Percentiles rank a stretch among this genome's conserved stretches.
These are phyloP conservation scores for Exophiala viscosa DNA, from an alignment of 2,329 filamentous ascomycete genomes.

Conservation along the genomic window DNA sequence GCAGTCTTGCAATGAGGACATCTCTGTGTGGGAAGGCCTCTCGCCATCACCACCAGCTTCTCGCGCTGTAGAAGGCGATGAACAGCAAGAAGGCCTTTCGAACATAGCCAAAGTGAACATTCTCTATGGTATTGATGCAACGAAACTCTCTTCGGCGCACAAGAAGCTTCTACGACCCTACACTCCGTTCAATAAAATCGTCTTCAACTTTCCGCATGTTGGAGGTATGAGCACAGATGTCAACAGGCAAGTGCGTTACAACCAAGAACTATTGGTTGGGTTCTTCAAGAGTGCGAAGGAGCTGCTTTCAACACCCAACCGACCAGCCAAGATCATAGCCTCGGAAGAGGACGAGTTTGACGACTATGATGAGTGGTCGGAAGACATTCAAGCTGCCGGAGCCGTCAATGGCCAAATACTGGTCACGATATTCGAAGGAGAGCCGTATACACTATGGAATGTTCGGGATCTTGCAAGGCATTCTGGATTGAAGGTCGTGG, in stretches of 20 bases:
- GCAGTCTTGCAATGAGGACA: conserved; percentile 2
- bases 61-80: background rate
- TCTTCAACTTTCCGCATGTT: conserved; percentile 97
- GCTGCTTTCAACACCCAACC: conserved; percentile 29
- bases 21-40: conserved; percentile 26
- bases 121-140: conserved; percentile 43
- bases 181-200: conserved; percentile 66
- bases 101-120: conserved; percentile 30
- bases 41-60: conserved; percentile 17
- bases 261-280: conserved; percentile 60
- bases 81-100: conserved; percentile 2
- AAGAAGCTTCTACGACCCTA: conserved; percentile 23
- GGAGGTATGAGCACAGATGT: conserved; percentile 89
- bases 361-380: conserved; percentile 26
- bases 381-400: conserved; percentile 19
- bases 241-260: conserved; percentile 88
- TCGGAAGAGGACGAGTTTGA: conserved; percentile 22
- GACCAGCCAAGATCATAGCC: conserved; percentile 1
- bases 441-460: conserved; percentile 96
- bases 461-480: conserved; percentile 81
- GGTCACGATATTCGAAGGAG: conserved; percentile 85
- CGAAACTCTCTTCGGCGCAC: conserved; percentile 37
- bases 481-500: conserved; percentile 44
- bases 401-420: conserved; percentile 56
- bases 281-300: conserved; percentile 47